Evolutionary conservation across 2,329 filamentous ascomycete genomes (phyloP).

Genomic region (Remersonia thermophila): DNA sequence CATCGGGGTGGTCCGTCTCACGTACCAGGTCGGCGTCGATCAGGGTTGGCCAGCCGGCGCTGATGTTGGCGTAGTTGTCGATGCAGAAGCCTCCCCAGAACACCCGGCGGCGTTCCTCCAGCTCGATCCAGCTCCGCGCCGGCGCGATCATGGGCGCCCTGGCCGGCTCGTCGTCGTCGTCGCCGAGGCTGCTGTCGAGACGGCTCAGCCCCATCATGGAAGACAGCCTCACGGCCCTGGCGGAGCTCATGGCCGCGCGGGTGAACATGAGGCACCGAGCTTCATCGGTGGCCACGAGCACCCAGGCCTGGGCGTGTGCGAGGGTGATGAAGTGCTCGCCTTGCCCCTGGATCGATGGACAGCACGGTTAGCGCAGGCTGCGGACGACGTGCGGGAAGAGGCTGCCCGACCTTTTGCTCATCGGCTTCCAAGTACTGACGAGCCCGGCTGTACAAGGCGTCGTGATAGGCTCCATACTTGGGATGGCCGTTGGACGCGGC

Average conservation of each 20-base stretch:
- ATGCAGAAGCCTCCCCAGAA: slow-evolving; percentile 80
- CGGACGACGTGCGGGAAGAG: too few species aligned
- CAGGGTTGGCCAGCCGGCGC: slow-evolving; percentile 79
- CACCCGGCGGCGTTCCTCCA: slow-evolving; percentile 62
- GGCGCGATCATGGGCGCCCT: slow-evolving; percentile 62
- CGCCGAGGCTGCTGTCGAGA: slow-evolving; percentile 52
- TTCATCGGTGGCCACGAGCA: slow-evolving; percentile 62
- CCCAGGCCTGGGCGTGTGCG: slow-evolving; percentile 72
- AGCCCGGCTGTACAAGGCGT: slow-evolving; percentile 69
- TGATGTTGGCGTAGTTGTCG: slow-evolving; percentile 76
- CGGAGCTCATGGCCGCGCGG: slow-evolving; percentile 70
- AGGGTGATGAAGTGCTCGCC: slow-evolving; percentile 72
- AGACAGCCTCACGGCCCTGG: slow-evolving; percentile 55
- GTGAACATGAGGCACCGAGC: slow-evolving; percentile 79
- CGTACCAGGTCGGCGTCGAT: slow-evolving; percentile 45
- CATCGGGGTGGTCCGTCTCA: too few species aligned
- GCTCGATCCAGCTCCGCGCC: slow-evolving; percentile 67
- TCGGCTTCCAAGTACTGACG: slow-evolving; percentile 74
- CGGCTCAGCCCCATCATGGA: slow-evolving; percentile 80
- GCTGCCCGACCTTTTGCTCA: slow-evolving; percentile 60
- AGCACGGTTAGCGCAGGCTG: too few species aligned
- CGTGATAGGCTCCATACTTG: slow-evolving; percentile 59
- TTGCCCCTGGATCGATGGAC: slow-evolving; percentile 51
- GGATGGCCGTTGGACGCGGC: slow-evolving; percentile 58
- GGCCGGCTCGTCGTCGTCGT: slow-evolving; percentile 25